Evolutionary conservation across 768 basidiomycete genomes (phyloP).

Genomic region (Collybiopsis luxurians): DNA sequence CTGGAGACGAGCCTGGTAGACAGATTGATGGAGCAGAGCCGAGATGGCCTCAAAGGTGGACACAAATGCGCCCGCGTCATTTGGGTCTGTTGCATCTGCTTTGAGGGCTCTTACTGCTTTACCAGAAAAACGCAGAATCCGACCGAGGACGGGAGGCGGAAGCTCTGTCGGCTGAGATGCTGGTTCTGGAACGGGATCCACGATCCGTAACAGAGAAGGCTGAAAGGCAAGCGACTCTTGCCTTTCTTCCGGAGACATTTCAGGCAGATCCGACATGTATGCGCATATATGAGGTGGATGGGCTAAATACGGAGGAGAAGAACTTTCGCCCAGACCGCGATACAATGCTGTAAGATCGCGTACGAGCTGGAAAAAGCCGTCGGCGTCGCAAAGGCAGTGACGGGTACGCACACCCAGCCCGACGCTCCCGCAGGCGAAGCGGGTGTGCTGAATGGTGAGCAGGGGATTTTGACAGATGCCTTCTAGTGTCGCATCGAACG

Average conservation of each 20-base stretch:
- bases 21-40: constrained; percentile 14
- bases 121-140: constrained; percentile 15
- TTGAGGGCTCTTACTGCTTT: constrained; percentile 2
- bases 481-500: constrained; percentile 12
- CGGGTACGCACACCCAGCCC: constrained; percentile 14
- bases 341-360: constrained; percentile 15
- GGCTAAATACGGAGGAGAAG: neutral
- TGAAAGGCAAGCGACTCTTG: constrained; percentile 9
- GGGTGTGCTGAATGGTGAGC: constrained; percentile 17
- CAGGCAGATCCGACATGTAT: constrained; percentile 12
- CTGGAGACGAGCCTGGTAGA: constrained; percentile 14
- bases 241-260: constrained; percentile 11
- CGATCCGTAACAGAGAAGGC: neutral
- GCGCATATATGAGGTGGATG: constrained; percentile 14
- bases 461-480: constrained; percentile 1
- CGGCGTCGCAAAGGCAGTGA: constrained; percentile 14
- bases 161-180: neutral
- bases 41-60: constrained; percentile 17
- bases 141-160: constrained; percentile 5
- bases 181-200: neutral
- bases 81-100: constrained; percentile 13
- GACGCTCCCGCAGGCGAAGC: constrained; percentile 18
- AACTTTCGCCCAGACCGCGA: constrained; percentile 10
- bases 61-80: constrained; percentile 6
- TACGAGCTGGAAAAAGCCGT: constrained; percentile 17